Evolutionary conservation across 2,329 filamentous ascomycete genomes (phyloP).

Genomic region (Pseudohalonectria lignicola): DNA sequence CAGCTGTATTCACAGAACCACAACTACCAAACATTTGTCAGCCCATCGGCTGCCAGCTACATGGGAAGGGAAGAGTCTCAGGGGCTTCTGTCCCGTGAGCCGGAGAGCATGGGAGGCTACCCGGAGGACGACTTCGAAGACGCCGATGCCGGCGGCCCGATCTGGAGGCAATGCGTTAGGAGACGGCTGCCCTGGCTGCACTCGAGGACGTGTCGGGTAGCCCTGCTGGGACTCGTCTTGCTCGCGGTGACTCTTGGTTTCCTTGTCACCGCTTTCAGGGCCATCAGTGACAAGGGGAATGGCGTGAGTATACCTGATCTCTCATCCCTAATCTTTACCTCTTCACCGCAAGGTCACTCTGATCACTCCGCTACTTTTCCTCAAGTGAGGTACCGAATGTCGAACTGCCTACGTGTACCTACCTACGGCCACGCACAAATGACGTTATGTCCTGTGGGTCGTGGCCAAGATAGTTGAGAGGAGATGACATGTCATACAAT

Average conservation of each 20-base stretch:
- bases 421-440: too few relatives aligned
- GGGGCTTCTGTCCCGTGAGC: slow-evolving; percentile 27
- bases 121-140: slow-evolving; percentile 16
- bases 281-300: slow-evolving; percentile 15
- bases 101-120: slow-evolving; percentile 33
- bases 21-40: slow-evolving; percentile 1
- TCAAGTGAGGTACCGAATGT: too few relatives aligned
- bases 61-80: slow-evolving; percentile 35
- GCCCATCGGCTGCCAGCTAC: slow-evolving; percentile 6
- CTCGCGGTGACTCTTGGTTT: slow-evolving; percentile 18
- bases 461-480: too few relatives aligned
- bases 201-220: slow-evolving; percentile 17
- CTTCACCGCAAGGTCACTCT: too few relatives aligned
- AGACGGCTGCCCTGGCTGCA: slow-evolving; percentile 13
- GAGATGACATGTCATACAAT: too few relatives aligned
- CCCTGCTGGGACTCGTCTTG: slow-evolving; percentile 16
- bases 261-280: slow-evolving; percentile 14
- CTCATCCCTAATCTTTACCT: too few relatives aligned
- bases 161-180: slow-evolving; percentile 15
- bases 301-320: too few relatives aligned
- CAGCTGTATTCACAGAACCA: background rate
- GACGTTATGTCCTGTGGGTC: too few relatives aligned
- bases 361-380: too few relatives aligned
- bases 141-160: slow-evolving; percentile 3
- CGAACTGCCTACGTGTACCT: too few relatives aligned